Percentiles rank a stretch among this genome's conserved stretches.
Evolutionary conservation across 1,139 yeast species (phyloP).

Genomic region (Taiozyma onychis): DNA sequence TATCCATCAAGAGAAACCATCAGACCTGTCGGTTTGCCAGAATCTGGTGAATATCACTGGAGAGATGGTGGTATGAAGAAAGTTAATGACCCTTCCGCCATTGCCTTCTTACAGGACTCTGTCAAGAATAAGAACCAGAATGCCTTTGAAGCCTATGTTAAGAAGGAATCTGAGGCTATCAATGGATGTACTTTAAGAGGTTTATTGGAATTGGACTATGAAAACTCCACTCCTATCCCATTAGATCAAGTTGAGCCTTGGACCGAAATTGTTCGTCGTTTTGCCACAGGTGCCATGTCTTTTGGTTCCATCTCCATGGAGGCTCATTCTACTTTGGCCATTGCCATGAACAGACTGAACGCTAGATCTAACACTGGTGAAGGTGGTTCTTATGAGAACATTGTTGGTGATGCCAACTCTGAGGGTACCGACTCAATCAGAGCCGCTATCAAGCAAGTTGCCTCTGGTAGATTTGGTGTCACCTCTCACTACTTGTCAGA

Average conservation of each 20-base stretch:
- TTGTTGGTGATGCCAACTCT: slow-evolving; percentile 76
- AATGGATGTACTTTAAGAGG: slow-evolving; percentile 93
- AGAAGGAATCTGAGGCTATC: slow-evolving; percentile 87
- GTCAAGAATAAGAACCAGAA: slow-evolving; percentile 92
- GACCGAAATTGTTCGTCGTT: slow-evolving; percentile 97
- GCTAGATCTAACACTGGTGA: slow-evolving; percentile 99
- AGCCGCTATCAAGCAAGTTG: slow-evolving; percentile 95
- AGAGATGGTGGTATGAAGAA: slow-evolving; percentile 98
- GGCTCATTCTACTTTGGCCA: slow-evolving; percentile 95
- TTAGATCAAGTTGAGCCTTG: slow-evolving; percentile 98
- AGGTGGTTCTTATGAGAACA: slow-evolving; percentile 85
- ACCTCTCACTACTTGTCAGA: slow-evolving; percentile 91
- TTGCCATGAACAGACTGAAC: slow-evolving; percentile 97
- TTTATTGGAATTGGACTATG: slow-evolving; percentile 81
- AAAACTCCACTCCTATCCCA: slow-evolving; percentile 68
- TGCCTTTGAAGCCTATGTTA: slow-evolving; percentile 87
- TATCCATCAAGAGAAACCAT: slow-evolving; percentile 73
- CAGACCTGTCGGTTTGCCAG: slow-evolving; percentile 68
- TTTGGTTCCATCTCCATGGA: slow-evolving; percentile 99
- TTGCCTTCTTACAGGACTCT: slow-evolving; percentile 94
- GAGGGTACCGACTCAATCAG: slow-evolving; percentile 96
- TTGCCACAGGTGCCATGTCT: slow-evolving; percentile 98
- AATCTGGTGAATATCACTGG: slow-evolving; percentile 97
- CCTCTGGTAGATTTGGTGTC: slow-evolving; percentile 97
- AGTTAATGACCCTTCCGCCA: slow-evolving; percentile 89